Conservation (phyloP, 2,329 filamentous ascomycete species). For the Scedosporium boydii region DNA sequence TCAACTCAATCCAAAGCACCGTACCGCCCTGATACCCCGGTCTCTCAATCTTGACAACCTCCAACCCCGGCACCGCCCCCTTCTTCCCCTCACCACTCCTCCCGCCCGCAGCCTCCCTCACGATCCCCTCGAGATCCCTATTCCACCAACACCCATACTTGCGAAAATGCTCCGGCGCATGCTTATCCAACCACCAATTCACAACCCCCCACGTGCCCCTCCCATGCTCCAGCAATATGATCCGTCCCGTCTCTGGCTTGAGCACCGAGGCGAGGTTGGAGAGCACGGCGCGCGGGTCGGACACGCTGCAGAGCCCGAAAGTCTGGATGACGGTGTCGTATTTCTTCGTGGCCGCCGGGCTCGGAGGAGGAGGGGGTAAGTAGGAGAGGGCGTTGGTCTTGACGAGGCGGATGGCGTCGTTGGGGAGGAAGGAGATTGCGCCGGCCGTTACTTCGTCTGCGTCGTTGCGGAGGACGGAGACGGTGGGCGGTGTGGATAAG, state of each 20-base stretch:
- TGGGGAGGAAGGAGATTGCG: conserved; percentile 23
- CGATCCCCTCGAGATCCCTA: conserved; percentile 47
- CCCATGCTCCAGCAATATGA: conserved; percentile 54
- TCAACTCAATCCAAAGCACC: conserved; percentile 48
- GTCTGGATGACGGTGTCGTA: conserved; percentile 58
- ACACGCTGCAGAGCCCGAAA: conserved; percentile 55
- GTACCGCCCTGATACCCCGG: conserved; percentile 48
- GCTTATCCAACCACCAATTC: conserved; percentile 46
- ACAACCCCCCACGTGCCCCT: conserved; percentile 44
- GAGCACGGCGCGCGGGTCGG: conserved; percentile 44
- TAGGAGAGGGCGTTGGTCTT: conserved; percentile 36
- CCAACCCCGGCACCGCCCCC: conserved; percentile 23
- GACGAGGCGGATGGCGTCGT: conserved; percentile 35
- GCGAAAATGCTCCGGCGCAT: conserved; percentile 44
- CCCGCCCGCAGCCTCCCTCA: conserved; percentile 35
- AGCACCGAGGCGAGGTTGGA: conserved; percentile 41
- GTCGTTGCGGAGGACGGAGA: conserved; percentile 19
- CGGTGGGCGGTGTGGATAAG: conserved; percentile 22
- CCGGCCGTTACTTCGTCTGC: conserved; percentile 9
- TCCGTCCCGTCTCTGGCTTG: conserved; percentile 45
- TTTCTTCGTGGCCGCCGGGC: conserved; percentile 25
- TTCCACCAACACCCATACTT: conserved; percentile 63
- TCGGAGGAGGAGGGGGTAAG: conserved; percentile 28
- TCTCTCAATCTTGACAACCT: conserved; percentile 44
- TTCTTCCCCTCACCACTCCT: conserved; percentile 23